Conservation (phyloP, 257 asterid species). For the Prunella vulgaris region DNA sequence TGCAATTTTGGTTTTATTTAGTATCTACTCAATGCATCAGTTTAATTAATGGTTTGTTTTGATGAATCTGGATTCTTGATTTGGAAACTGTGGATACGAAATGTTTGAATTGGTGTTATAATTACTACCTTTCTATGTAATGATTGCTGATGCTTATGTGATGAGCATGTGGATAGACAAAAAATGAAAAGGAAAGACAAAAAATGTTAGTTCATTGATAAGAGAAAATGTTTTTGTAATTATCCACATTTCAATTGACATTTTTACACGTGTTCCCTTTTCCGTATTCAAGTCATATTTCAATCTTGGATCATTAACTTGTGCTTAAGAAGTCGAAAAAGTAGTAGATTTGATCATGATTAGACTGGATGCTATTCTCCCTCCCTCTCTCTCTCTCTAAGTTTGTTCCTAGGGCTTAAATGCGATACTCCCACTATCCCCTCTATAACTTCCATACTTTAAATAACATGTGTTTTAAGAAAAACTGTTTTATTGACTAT, state of each 20-base stretch:
- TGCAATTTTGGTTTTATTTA: not conserved
- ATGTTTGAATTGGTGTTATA: not conserved
- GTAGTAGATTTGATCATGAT: not conserved
- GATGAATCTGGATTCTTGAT: constrained; percentile 7
- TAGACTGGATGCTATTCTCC: not conserved
- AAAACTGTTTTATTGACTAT: too few species aligned
- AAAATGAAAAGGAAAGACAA: not conserved
- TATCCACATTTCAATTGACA: not conserved
- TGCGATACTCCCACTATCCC: too few species aligned
- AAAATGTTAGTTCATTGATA: not conserved
- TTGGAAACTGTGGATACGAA: constrained; percentile 5
- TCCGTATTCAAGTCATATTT: not conserved
- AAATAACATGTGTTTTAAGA: too few species aligned
- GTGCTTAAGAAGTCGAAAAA: not conserved
- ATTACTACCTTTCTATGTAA: not conserved
- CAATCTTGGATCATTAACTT: not conserved
- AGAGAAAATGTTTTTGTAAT: not conserved
- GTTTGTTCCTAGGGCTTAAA: not conserved
- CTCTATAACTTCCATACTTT: too few species aligned
- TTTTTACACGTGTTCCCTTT: not conserved
- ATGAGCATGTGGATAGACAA: not conserved
- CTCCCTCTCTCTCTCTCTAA: not conserved
- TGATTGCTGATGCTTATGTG: constrained; percentile 9
- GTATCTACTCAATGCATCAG: not conserved
- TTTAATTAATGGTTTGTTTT: not conserved